Evolutionary conservation across 768 basidiomycete species (phyloP).

Genomic region (Pleurotus tuoliensis): DNA sequence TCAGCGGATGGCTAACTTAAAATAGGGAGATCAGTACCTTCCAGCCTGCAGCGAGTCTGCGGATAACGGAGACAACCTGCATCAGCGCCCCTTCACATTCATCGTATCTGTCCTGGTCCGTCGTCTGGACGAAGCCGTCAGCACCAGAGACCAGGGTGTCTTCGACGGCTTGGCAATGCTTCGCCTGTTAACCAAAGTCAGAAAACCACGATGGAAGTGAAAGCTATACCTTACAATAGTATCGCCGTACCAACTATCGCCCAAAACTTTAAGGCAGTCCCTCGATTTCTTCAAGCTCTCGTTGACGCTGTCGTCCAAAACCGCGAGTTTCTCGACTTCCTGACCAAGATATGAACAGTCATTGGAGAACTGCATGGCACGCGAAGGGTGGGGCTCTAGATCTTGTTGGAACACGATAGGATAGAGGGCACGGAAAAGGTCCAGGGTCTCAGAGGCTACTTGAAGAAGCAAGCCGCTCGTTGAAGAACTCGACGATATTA

Average conservation of each 20-base stretch:
- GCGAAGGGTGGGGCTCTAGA: conserved; percentile 44
- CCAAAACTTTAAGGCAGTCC: conserved; percentile 47
- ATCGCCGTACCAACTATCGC: conserved; percentile 69
- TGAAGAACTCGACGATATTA: conserved; percentile 30
- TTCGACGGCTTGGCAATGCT: conserved; percentile 40
- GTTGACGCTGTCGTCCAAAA: conserved; percentile 25
- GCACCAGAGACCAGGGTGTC: conserved; percentile 47
- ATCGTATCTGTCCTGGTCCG: conserved; percentile 71
- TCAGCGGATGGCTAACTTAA: background rate
- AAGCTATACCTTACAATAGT: conserved; percentile 50
- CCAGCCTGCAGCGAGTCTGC: conserved; percentile 58
- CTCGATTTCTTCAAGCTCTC: conserved; percentile 50
- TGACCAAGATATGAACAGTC: conserved; percentile 67
- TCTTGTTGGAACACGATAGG: conserved; percentile 54
- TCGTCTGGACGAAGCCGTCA: conserved; percentile 64
- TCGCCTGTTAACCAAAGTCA: conserved; percentile 32
- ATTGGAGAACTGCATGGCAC: conserved; percentile 76
- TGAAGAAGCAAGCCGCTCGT: conserved; percentile 53
- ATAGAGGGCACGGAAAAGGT: conserved; percentile 76
- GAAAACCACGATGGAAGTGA: conserved; percentile 5
- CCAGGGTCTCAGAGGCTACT: conserved; percentile 62
- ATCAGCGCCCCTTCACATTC: conserved; percentile 70
- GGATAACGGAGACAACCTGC: conserved; percentile 59
- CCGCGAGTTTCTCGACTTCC: conserved; percentile 43
- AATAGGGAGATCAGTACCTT: conserved; percentile 49